phyloP scores from a whole-genome alignment of 805 yeast species.

The Torulaspora franciscae region DNA sequence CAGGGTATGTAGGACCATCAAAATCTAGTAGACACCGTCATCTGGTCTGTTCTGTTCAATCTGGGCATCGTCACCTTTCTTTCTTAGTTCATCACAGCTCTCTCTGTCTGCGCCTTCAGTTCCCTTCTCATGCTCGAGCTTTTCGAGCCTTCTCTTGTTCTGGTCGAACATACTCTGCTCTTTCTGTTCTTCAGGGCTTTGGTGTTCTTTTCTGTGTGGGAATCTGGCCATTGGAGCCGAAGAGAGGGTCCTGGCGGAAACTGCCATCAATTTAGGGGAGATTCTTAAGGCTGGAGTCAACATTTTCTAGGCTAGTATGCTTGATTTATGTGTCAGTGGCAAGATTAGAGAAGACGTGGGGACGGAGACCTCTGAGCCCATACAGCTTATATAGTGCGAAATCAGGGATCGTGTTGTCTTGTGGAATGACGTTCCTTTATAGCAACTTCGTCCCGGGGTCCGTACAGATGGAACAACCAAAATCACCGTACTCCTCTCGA shows the following conservation, averaged over 20 bases:
- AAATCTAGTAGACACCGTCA: slow-evolving; percentile 32
- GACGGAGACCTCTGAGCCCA: too few relatives aligned
- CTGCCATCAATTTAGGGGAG: slow-evolving; percentile 1
- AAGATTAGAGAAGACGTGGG: too few relatives aligned
- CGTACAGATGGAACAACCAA: neutral
- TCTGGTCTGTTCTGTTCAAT: slow-evolving; percentile 36
- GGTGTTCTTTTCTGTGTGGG: slow-evolving; percentile 20
- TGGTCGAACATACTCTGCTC: slow-evolving; percentile 28
- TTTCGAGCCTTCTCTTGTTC: slow-evolving; percentile 28
- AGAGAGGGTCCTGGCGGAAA: slow-evolving; percentile 8
- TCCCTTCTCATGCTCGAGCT: slow-evolving; percentile 22
- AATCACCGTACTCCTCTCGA: neutral
- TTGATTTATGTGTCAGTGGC: too few relatives aligned
- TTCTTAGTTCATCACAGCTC: slow-evolving; percentile 23
- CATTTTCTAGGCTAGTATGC: neutral
- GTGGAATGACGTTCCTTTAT: neutral
- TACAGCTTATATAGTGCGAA: neutral
- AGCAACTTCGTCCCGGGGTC: neutral
- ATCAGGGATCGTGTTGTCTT: neutral
- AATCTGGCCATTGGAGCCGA: slow-evolving; percentile 5
- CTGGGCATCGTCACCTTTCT: slow-evolving; percentile 33
- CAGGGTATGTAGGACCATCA: neutral
- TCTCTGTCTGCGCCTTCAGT: slow-evolving; percentile 18
- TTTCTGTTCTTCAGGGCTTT: slow-evolving; percentile 18
- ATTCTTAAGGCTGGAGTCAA: slow-evolving; percentile 8